A percentile compares a stretch with the other conserved stretches of the same genome.
phyloP scores from a whole-genome alignment of 2,329 filamentous ascomycete genomes.

The Xylariales sp. region DNA sequence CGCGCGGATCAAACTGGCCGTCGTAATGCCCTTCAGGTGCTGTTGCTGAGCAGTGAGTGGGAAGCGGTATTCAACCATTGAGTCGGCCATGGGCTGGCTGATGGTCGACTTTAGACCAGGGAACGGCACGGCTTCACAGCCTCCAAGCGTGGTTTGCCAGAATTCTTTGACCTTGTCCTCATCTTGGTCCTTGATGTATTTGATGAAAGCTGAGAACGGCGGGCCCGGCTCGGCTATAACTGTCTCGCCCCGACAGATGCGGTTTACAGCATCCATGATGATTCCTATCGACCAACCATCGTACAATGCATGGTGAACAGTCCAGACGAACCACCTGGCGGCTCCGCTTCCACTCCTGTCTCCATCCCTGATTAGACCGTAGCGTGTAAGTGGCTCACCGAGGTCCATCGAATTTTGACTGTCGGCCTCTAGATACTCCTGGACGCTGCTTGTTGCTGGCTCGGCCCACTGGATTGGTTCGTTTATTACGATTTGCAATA shows the following conservation, averaged over 20 bases:
- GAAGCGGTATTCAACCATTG: not conserved
- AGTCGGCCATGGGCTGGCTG: not conserved
- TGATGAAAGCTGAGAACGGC: constrained; percentile 1
- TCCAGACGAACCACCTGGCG: constrained; percentile 7
- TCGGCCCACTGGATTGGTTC: not conserved
- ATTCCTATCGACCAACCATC: constrained; percentile 7
- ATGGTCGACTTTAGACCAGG: not conserved
- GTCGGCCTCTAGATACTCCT: no score
- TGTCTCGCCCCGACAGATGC: not conserved
- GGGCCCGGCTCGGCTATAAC: not conserved
- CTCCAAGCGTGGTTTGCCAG: constrained; percentile 1
- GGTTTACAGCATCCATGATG: constrained; percentile 1
- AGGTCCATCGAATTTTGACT: no score
- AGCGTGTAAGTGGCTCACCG: constrained; percentile 5
- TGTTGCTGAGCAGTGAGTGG: no score
- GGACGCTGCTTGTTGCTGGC: not conserved
- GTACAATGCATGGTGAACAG: constrained; percentile 7
- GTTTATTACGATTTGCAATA: constrained; percentile 5
- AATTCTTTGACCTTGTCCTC: not conserved
- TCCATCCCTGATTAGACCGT: constrained; percentile 4
- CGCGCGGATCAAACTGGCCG: constrained; percentile 32
- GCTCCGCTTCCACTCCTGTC: no score
- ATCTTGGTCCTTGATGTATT: not conserved
- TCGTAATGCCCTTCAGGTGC: constrained; percentile 28
- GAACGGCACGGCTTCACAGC: no score